These are phyloP conservation scores for Silene latifolia DNA, from an alignment of 148 eudicot genomes.

Conservation along the genomic window DNA sequence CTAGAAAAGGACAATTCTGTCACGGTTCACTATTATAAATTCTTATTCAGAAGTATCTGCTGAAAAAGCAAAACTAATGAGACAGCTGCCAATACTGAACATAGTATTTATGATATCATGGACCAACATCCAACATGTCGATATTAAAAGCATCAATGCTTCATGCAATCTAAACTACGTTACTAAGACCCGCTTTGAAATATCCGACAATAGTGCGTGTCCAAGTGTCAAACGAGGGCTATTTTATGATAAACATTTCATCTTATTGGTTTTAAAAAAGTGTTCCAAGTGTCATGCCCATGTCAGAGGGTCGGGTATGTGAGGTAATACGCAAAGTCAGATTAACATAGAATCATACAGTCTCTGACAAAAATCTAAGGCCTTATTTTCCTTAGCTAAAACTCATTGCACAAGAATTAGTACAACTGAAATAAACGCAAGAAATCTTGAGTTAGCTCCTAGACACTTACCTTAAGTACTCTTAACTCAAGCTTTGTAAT, in stretches of 20 bases:
- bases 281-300: no score
- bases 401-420: neutral
- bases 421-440: neutral
- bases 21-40: no score
- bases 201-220: no score
- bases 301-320: no score
- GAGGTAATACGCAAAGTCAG: no score
- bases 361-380: neutral
- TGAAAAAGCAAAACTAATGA: neutral
- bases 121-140: neutral
- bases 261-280: no score
- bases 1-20: no score
- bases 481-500: slow-evolving; percentile 86
- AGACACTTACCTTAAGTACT: slow-evolving; percentile 63
- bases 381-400: neutral
- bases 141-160: neutral
- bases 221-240: no score
- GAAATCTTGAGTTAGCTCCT: neutral
- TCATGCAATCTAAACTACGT: neutral
- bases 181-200: no score
- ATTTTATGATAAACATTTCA: no score
- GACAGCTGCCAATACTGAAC: neutral
- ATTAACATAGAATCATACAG: no score
- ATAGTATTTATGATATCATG: neutral
- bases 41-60: no score